phyloP scores from a whole-genome alignment of 2,329 filamentous ascomycete genomes.

The Coniochaeta sp. region DNA sequence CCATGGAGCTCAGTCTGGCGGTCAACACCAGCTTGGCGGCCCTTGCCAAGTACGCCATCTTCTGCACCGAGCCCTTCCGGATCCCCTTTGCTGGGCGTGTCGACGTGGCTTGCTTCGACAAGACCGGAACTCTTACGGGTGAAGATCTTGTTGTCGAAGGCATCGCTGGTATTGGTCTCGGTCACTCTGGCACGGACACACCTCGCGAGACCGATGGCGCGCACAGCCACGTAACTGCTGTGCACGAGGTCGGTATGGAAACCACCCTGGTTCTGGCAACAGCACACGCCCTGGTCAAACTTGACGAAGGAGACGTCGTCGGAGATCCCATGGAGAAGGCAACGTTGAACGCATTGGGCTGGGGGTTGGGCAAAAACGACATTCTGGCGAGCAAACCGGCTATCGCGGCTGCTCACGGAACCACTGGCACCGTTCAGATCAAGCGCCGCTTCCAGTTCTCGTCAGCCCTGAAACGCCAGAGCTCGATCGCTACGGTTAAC shows the following conservation, averaged over 20 bases:
- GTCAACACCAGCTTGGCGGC: slow-evolving; percentile 97
- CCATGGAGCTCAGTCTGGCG: slow-evolving; percentile 95
- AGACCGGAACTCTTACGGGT: slow-evolving; percentile 93
- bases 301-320: slow-evolving; percentile 95
- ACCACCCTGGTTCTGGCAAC: slow-evolving; percentile 92
- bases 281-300: slow-evolving; percentile 88
- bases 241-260: slow-evolving; percentile 64
- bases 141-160: slow-evolving; percentile 96
- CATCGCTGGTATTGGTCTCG: slow-evolving; percentile 80
- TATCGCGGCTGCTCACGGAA: slow-evolving; percentile 36
- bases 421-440: slow-evolving; percentile 77
- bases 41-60: slow-evolving; percentile 91
- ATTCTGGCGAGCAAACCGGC: slow-evolving; percentile 62
- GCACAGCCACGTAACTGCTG: slow-evolving; percentile 68
- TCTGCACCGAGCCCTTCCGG: slow-evolving; percentile 97
- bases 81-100: slow-evolving; percentile 95
- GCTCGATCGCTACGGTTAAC: slow-evolving; percentile 79
- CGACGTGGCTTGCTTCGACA: slow-evolving; percentile 96
- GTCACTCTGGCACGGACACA: slow-evolving; percentile 56
- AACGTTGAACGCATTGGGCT: slow-evolving; percentile 80
- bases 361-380: slow-evolving; percentile 88
- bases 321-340: slow-evolving; percentile 99
- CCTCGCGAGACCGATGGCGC: slow-evolving; percentile 70
- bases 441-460: slow-evolving; percentile 98
- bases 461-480: slow-evolving; percentile 91